Evolutionary conservation across 345 rosid genomes (phyloP).

Genomic region (Lumnitzera littorea): DNA sequence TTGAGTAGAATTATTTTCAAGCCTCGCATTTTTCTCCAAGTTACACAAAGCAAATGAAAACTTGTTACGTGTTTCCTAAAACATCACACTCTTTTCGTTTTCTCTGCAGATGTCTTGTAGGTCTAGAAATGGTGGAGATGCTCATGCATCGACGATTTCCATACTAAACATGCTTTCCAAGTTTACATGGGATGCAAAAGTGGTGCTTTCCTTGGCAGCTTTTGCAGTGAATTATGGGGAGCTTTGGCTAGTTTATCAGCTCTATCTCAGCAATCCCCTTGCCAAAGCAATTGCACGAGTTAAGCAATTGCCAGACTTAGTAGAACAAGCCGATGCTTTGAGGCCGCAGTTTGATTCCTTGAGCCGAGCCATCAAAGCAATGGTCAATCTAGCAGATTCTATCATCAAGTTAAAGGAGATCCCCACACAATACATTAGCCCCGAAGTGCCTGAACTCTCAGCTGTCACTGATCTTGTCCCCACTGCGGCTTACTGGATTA

Average conservation of each 20-base stretch:
- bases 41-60: not conserved
- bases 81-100: not conserved
- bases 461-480: constrained; percentile 39
- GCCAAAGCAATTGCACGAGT: constrained; percentile 51
- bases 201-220: constrained; percentile 47
- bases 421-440: constrained; percentile 31
- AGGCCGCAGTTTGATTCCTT: constrained; percentile 34
- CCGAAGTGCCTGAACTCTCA: constrained; percentile 22
- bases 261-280: constrained; percentile 35
- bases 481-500: constrained; percentile 53
- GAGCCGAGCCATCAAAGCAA: constrained; percentile 25
- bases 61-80: not conserved
- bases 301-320: constrained; percentile 40
- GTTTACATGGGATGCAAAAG: constrained; percentile 56
- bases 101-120: constrained; percentile 37
- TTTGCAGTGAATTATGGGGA: constrained; percentile 52
- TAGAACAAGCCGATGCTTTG: constrained; percentile 21
- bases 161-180: constrained; percentile 26
- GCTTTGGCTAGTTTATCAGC: constrained; percentile 50
- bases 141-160: constrained; percentile 32
- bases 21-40: not conserved
- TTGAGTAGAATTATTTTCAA: too few species aligned
- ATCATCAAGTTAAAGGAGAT: constrained; percentile 43
- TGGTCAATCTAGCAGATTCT: constrained; percentile 38
- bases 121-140: constrained; percentile 37